Conservation (phyloP, 1,139 yeast genomes). For the Saccharomycopsis hybrid region DNA sequence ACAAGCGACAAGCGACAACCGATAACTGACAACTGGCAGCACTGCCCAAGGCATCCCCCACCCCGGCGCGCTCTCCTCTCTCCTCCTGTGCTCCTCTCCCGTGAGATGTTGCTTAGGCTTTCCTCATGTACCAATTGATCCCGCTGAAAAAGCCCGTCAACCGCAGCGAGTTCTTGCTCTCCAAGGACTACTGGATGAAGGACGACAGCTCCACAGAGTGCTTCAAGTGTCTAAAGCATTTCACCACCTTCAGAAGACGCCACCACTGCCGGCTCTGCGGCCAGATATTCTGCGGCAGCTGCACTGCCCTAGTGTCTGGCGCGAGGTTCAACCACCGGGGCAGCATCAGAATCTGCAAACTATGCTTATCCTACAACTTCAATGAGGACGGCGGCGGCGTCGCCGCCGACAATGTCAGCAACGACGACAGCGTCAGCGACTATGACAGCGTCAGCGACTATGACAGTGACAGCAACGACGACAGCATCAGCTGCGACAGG, state of each 20-base stretch:
- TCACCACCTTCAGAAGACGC: slow-evolving; percentile 74
- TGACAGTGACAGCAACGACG: slow-evolving; percentile 62
- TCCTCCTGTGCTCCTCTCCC: too few species aligned
- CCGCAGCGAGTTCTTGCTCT: slow-evolving; percentile 34
- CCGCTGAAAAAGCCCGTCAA: slow-evolving; percentile 1
- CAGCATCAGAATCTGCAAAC: slow-evolving; percentile 69
- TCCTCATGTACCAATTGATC: slow-evolving; percentile 2
- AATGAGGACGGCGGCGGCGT: too few species aligned
- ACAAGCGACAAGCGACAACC: too few species aligned
- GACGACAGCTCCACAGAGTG: slow-evolving; percentile 82
- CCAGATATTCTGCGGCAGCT: slow-evolving; percentile 82
- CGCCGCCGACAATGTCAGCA: slow-evolving; percentile 76
- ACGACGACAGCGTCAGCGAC: slow-evolving; percentile 24
- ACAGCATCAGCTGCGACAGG: not conserved
- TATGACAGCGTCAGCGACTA: not conserved
- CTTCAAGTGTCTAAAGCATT: slow-evolving; percentile 64
- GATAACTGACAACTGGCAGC: too few species aligned
- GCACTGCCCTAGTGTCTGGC: slow-evolving; percentile 75
- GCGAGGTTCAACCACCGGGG: slow-evolving; percentile 64
- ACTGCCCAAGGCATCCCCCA: too few species aligned
- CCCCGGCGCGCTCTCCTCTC: too few species aligned
- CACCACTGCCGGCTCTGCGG: slow-evolving; percentile 97
- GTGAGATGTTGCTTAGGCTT: not conserved
- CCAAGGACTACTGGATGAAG: slow-evolving; percentile 84
- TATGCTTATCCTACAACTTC: slow-evolving; percentile 57